Evolutionary conservation across 179 eudicot genomes (phyloP).

Genomic region (Gypsophila paniculata): DNA sequence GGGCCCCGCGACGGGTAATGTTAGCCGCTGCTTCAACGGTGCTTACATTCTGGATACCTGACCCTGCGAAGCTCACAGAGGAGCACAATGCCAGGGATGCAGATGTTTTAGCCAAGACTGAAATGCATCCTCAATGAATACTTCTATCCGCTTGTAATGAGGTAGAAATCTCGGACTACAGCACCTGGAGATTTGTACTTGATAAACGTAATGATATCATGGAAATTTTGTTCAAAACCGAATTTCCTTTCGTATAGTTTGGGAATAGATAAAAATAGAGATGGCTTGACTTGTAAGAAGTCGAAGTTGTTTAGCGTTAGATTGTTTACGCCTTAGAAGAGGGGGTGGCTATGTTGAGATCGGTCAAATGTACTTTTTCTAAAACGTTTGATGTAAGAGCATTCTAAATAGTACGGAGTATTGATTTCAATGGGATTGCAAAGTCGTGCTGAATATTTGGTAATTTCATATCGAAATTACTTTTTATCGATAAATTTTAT

Average conservation of each 20-base stretch:
- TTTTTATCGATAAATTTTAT: too few relatives aligned
- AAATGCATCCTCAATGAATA: slow-evolving; percentile 21
- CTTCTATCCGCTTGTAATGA: background rate
- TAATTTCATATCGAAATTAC: too few relatives aligned
- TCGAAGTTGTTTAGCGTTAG: background rate
- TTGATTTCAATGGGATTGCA: too few relatives aligned
- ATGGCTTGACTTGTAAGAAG: background rate
- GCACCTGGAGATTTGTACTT: background rate
- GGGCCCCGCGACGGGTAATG: slow-evolving; percentile 95
- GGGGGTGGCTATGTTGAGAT: too few relatives aligned
- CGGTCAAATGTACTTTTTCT: too few relatives aligned
- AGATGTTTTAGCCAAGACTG: slow-evolving; percentile 18
- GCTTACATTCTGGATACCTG: slow-evolving; percentile 92
- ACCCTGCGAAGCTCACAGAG: slow-evolving; percentile 27
- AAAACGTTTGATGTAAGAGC: too few relatives aligned
- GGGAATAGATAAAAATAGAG: background rate
- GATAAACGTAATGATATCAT: too few relatives aligned
- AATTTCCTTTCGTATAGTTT: background rate
- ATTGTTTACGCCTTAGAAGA: too few relatives aligned
- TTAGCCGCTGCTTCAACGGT: slow-evolving; percentile 89
- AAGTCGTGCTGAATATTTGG: too few relatives aligned
- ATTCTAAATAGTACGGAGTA: too few relatives aligned
- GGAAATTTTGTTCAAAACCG: too few relatives aligned
- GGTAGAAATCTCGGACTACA: background rate
- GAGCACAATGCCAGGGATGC: slow-evolving; percentile 28